Base-by-base conservation (phyloP, 176 grass and related monocot species). In the Cenchrus purpureus region DNA sequence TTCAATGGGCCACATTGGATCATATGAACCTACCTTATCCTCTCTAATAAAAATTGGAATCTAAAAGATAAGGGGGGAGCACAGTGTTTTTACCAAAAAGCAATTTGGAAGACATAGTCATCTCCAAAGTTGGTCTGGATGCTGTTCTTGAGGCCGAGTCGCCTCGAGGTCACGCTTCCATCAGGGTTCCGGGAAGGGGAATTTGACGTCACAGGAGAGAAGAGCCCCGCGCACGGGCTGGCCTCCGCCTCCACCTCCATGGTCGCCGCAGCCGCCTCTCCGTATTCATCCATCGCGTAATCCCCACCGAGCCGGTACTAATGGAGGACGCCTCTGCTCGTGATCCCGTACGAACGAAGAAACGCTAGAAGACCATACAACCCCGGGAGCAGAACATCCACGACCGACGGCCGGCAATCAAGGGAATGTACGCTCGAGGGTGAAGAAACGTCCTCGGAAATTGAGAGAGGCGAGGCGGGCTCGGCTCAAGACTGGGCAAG, bases 61-160 rank as follows among this genome's bases (percentile, higher is more conserved):
- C 12, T 28, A 19, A 55, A 84, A 50, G 13, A 72, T 57, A 15
- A 32, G 71, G 34, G 34, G 8, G 7, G 10, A 78, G n/a, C 20
- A 37, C 2, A 25, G 28, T 45, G 15, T 1, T 32, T 29, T 48
- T 92, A 98, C 96, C 91, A 92, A 89, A 83, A 90, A 68, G 85
- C 91, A 34, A 98, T 95, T 83, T 98, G 96, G 78, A 98, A 98
- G 68, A 95, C 73, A 49, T 98, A 98, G 42, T 98, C 93, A 7
- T 98, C 93, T 8, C 96, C 96, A 29, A 98, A 95, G 71, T 94
- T 98, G 31, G 96, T 98, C 63, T 95, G 96, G 68, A 98, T 91
- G 63, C 86, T 86, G 57, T 98, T 98, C 78, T 74, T 95, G 45
- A 94, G 72, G 50, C 91, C 87, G 12, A 95, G 59, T 51, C 80